These are phyloP conservation scores for Paraconiothyrium sp. DNA, from an alignment of 2,329 filamentous ascomycete genomes.

Conservation along the genomic window DNA sequence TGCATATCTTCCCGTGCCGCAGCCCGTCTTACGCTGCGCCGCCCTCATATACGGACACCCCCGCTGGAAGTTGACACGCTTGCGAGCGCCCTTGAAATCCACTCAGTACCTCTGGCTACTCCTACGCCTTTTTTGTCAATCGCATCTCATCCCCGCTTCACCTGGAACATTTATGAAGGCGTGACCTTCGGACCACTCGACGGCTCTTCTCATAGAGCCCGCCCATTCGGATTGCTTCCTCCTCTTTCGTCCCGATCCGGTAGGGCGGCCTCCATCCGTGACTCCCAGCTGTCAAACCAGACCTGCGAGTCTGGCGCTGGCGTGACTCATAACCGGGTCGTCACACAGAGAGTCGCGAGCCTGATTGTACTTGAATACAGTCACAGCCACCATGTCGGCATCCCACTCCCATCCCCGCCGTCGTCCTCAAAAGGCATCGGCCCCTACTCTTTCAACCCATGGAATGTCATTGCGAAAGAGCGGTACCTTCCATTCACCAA, in stretches of 20 bases:
- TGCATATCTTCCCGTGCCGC: conserved; percentile 36
- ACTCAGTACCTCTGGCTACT: conserved; percentile 13
- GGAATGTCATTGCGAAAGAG: conserved; percentile 59
- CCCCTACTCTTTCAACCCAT: conserved; percentile 48
- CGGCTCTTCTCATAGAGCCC: conserved; percentile 10
- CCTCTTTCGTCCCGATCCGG: conserved; percentile 15
- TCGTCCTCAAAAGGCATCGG: conserved; percentile 52
- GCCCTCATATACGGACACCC: conserved; percentile 43
- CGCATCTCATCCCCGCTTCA: conserved; percentile 18
- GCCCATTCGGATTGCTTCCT: conserved; percentile 16
- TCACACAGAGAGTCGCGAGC: conserved; percentile 23
- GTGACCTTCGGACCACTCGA: conserved; percentile 12
- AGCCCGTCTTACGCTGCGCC: conserved; percentile 44
- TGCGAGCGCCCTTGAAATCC: conserved; percentile 41
- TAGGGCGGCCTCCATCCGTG: conserved; percentile 18
- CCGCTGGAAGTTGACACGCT: conserved; percentile 32
- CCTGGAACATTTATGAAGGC: conserved; percentile 18
- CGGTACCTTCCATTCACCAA: conserved; percentile 59
- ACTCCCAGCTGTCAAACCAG: conserved; percentile 17
- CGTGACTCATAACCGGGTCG: conserved; percentile 47
- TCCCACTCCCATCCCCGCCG: conserved; percentile 56
- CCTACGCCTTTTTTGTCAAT: conserved; percentile 21
- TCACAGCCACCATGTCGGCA: conserved; percentile 51
- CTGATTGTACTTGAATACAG: conserved; percentile 41
- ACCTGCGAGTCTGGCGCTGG: conserved; percentile 19